Evolutionary conservation across 495 filamentous ascomycete species (phyloP).

Genomic region (Bombardia bombarda): DNA sequence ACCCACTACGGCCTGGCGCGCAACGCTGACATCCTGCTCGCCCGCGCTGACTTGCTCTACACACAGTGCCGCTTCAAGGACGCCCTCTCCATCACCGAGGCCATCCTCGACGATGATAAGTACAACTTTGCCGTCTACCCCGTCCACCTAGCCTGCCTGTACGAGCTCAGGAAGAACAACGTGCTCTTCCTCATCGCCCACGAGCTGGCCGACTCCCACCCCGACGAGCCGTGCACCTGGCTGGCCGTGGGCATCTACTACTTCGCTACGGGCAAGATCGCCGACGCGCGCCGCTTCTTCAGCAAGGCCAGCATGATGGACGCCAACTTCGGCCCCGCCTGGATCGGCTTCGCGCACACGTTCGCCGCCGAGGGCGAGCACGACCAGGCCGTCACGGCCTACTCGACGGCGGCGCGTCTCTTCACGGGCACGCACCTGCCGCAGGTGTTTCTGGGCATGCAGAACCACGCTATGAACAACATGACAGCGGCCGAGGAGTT

Average conservation of each 20-base stretch:
- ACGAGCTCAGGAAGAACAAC: constrained; percentile 80
- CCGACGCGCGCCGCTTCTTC: constrained; percentile 91
- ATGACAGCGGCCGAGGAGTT: constrained; percentile 95
- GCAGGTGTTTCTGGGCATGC: constrained; percentile 96
- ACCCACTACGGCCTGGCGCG: constrained; percentile 83
- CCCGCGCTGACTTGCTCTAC: constrained; percentile 86
- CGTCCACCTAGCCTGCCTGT: constrained; percentile 83
- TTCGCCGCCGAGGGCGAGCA: constrained; percentile 99
- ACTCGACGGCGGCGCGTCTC: constrained; percentile 87
- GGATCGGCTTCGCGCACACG: constrained; percentile 98
- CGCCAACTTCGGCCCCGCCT: constrained; percentile 93
- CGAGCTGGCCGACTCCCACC: constrained; percentile 85
- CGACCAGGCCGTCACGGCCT: constrained; percentile 96
- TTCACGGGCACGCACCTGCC: constrained; percentile 97
- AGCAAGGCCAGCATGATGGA: constrained; percentile 96
- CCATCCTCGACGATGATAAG: constrained; percentile 69
- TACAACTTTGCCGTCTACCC: constrained; percentile 89
- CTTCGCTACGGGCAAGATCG: constrained; percentile 76
- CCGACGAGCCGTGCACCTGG: constrained; percentile 84
- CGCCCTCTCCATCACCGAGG: constrained; percentile 73
- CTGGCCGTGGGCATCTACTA: constrained; percentile 95
- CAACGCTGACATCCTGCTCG: constrained; percentile 88
- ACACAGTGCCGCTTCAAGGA: constrained; percentile 91
- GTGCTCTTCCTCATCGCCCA: constrained; percentile 89
- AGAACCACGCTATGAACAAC: constrained; percentile 92